These are phyloP conservation scores for Hortiboletus campestris DNA, from an alignment of 768 basidiomycete genomes.

Conservation along the genomic window DNA sequence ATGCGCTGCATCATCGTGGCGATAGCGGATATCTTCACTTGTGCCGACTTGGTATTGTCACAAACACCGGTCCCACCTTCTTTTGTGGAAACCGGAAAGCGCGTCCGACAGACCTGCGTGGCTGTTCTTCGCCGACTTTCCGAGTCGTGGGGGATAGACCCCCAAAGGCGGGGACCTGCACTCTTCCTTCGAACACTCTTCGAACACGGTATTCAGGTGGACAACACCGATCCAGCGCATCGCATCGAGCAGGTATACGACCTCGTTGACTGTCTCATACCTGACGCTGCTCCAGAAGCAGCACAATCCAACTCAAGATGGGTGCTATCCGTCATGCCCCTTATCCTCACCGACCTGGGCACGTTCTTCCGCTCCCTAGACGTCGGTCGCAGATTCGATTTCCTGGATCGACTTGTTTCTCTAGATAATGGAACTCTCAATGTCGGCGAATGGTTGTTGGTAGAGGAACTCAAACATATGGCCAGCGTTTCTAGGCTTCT, in stretches of 20 bases:
- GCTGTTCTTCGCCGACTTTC: constrained; percentile 44
- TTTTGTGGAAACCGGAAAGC: constrained; percentile 30
- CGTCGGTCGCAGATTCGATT: constrained; percentile 48
- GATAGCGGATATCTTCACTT: constrained; percentile 55
- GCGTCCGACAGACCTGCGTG: constrained; percentile 50
- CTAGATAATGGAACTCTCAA: constrained; percentile 44
- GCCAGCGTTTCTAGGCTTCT: constrained; percentile 38
- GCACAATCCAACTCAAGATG: constrained; percentile 41
- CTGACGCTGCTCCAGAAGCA: constrained; percentile 27
- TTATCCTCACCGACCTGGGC: constrained; percentile 51
- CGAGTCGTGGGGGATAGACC: constrained; percentile 28
- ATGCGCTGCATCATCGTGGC: constrained; percentile 44
- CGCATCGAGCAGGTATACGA: constrained; percentile 54
- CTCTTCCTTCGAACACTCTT: constrained; percentile 57
- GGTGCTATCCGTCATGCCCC: constrained; percentile 56
- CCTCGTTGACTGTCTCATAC: constrained; percentile 59
- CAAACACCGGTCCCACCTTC: constrained; percentile 35
- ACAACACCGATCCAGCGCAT: constrained; percentile 53
- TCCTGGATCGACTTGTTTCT: constrained; percentile 53
- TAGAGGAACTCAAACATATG: constrained; percentile 60
- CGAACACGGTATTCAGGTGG: constrained; percentile 40
- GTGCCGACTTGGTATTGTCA: constrained; percentile 45
- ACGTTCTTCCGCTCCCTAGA: constrained; percentile 58
- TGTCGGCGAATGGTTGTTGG: constrained; percentile 58
- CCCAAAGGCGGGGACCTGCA: constrained; percentile 41